Conservation (phyloP, 2,329 filamentous ascomycete species). For the Shiraia sp. region DNA sequence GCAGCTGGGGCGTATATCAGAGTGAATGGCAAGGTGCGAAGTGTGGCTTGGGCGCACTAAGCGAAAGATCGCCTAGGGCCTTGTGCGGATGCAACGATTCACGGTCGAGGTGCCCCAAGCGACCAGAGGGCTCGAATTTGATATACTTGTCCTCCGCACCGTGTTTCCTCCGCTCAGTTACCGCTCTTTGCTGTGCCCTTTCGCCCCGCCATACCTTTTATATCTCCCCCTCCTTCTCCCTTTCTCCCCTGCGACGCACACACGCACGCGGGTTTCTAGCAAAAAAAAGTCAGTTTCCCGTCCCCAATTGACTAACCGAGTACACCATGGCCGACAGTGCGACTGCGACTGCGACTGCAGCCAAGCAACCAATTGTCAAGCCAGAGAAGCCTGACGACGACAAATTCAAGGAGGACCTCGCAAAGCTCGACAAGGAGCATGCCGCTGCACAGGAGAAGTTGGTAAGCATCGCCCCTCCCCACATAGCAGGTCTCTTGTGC, state of each 20-base stretch:
- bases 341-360: slow-evolving; percentile 40
- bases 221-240: slow-evolving; percentile 5
- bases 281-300: slow-evolving; percentile 12
- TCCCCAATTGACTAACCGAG: slow-evolving; percentile 16
- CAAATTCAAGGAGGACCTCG: slow-evolving; percentile 76
- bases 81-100: slow-evolving; percentile 19
- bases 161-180: not conserved
- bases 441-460: slow-evolving; percentile 72
- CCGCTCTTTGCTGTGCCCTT: not conserved
- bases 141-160: slow-evolving; percentile 24
- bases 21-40: not conserved
- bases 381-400: slow-evolving; percentile 88
- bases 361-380: slow-evolving; percentile 55
- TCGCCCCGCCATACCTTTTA: slow-evolving; percentile 1
- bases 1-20: not conserved
- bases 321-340: slow-evolving; percentile 43
- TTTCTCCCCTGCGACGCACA: slow-evolving; percentile 6
- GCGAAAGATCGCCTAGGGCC: slow-evolving; percentile 26
- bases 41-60: not conserved
- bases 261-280: not conserved
- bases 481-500: not conserved
- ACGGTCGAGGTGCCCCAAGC: slow-evolving; percentile 26
- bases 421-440: slow-evolving; percentile 85
- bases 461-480: slow-evolving; percentile 49
- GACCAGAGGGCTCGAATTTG: slow-evolving; percentile 10